Percentiles rank a stretch among this genome's conserved stretches.
phyloP scores from a whole-genome alignment of 495 filamentous ascomycete genomes.

The Daldinia childiae region DNA sequence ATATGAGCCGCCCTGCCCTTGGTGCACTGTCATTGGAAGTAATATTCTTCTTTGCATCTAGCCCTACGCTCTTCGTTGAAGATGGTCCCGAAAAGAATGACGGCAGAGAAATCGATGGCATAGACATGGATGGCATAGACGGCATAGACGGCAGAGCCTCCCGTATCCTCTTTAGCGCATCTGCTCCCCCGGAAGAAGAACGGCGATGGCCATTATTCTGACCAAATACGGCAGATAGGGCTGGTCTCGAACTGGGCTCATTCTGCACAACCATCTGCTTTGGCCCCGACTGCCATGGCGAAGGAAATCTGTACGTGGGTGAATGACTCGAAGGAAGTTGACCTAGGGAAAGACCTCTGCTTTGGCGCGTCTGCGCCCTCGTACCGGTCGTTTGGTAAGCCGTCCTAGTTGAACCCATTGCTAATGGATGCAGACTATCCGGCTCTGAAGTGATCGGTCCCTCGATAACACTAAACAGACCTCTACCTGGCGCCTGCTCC shows the following conservation, averaged over 20 bases:
- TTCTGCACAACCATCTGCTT: constrained; percentile 54
- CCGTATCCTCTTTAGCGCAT: constrained; percentile 58
- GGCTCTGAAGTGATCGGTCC: constrained; percentile 18
- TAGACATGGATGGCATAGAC: constrained; percentile 22
- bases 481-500: constrained; percentile 64
- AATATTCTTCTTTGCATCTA: constrained; percentile 31
- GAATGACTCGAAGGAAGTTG: constrained; percentile 42
- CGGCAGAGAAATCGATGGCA: constrained; percentile 63
- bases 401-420: constrained; percentile 16
- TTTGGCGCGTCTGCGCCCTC: constrained; percentile 33
- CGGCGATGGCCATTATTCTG: constrained; percentile 46
- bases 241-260: constrained; percentile 42
- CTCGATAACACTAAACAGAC: constrained; percentile 56
- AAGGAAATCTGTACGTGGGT: constrained; percentile 48
- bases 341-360: constrained; percentile 46
- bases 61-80: constrained; percentile 27
- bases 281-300: constrained; percentile 63
- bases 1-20: constrained; percentile 44
- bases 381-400: constrained; percentile 15
- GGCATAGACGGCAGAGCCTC: constrained; percentile 62
- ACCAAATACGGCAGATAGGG: constrained; percentile 53
- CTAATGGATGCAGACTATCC: constrained; percentile 9
- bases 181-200: constrained; percentile 54
- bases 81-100: constrained; percentile 58
- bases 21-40: constrained; percentile 28